Percentiles rank a stretch among this genome's conserved stretches.
Conservation (phyloP, 1,139 yeast genomes). For the Yamadazyma atmosphaerica region DNA sequence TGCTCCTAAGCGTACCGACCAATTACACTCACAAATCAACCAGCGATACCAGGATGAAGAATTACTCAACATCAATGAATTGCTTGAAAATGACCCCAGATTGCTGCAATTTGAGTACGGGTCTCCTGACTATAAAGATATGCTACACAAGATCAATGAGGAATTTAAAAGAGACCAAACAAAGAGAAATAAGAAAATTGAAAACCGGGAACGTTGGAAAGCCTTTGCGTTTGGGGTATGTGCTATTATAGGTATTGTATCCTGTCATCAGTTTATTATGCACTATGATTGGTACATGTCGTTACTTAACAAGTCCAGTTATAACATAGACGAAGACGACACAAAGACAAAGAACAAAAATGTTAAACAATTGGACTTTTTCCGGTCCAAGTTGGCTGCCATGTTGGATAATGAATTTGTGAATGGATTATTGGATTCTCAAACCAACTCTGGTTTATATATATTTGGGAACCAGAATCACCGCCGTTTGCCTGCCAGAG, state of each 20-base stretch:
- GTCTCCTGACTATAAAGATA: constrained; percentile 41
- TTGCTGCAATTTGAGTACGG: constrained; percentile 30
- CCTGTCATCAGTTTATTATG: constrained; percentile 41
- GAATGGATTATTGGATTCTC: constrained; percentile 16
- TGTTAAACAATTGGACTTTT: constrained; percentile 24
- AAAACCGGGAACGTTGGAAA: constrained; percentile 35
- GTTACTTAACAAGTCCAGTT: constrained; percentile 22
- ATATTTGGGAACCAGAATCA: constrained; percentile 37
- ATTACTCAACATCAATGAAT: constrained; percentile 21
- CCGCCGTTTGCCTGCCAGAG: constrained; percentile 56
- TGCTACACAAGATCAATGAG: constrained; percentile 28
- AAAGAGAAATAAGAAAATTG: constrained; percentile 24
- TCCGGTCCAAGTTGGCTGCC: constrained; percentile 19
- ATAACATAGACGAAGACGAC: constrained; percentile 26
- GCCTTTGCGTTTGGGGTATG: constrained; percentile 32
- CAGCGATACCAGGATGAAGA: constrained; percentile 17
- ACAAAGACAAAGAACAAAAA: constrained; percentile 21
- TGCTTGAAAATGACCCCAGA: constrained; percentile 36
- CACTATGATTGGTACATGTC: constrained; percentile 40
- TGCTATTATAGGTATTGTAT: constrained; percentile 33
- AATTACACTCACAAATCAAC: constrained; percentile 14
- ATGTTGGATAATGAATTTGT: constrained; percentile 21
- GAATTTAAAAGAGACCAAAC: constrained; percentile 25
- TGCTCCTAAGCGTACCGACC: neutral
- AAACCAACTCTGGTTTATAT: constrained; percentile 35